A percentile compares a stretch with the other conserved stretches of the same genome.
Conservation (phyloP, 768 basidiomycete genomes). For the Mycena olivaceomarginata region DNA sequence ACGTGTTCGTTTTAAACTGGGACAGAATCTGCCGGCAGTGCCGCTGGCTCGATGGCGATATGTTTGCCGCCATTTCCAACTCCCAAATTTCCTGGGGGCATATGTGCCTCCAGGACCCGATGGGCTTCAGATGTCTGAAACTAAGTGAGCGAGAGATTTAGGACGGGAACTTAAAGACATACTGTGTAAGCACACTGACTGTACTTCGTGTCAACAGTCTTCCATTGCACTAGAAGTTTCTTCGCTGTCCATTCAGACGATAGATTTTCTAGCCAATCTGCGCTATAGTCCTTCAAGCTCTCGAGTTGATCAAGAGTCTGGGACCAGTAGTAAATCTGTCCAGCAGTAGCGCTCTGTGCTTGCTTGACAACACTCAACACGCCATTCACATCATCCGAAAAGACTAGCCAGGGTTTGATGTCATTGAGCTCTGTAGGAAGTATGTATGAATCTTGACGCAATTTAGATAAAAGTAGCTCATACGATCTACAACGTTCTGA, state of each 20-base stretch:
- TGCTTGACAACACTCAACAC: constrained; percentile 4
- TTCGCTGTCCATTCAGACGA: constrained; percentile 21
- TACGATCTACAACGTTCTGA: constrained; percentile 22
- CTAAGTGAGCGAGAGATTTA: neutral
- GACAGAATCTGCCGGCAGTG: too few relatives aligned
- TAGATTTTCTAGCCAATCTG: constrained; percentile 27
- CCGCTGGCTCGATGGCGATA: too few relatives aligned
- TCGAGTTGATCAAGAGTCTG: constrained; percentile 16
- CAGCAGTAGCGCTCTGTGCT: constrained; percentile 12
- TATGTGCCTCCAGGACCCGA: constrained; percentile 15
- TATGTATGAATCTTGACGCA: constrained; percentile 1
- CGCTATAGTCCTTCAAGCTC: constrained; percentile 20
- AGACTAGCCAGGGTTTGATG: constrained; percentile 12
- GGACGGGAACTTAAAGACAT: constrained; percentile 4
- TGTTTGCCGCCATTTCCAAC: too few relatives aligned
- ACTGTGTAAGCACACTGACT: constrained; percentile 25
- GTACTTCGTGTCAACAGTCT: constrained; percentile 18
- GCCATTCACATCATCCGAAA: constrained; percentile 8
- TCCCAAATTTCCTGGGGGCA: too few relatives aligned
- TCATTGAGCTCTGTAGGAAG: constrained; percentile 6
- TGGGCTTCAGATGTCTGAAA: constrained; percentile 26
- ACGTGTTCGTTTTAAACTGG: too few relatives aligned
- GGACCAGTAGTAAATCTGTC: constrained; percentile 18
- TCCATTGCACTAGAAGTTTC: constrained; percentile 25
- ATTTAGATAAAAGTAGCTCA: constrained; percentile 2